Base-by-base conservation (phyloP, 2,329 filamentous ascomycete genomes). In the Ophiocordyceps sinensis region DNA sequence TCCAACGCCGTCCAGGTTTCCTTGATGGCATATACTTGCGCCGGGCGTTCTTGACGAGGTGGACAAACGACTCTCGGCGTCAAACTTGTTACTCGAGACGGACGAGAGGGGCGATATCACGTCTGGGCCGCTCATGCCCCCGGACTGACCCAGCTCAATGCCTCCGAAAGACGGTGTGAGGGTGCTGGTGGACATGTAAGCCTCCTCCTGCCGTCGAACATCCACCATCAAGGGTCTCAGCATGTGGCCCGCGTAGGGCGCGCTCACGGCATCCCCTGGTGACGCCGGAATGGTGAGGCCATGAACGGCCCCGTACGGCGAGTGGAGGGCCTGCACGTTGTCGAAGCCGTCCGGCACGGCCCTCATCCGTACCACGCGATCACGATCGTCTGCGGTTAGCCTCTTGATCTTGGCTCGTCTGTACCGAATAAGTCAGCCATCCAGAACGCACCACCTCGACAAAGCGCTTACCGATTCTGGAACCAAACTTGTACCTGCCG, bases 401-500 rank as follows among this genome's bases (percentile, higher is more conserved):
- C 79, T 70, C 68, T 83, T 83, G 54, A 82, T 81, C 57, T 83
- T 83, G 36, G 79, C 79, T 48, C 79, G 73, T 51, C 78, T 82
- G 39, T 26, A 23, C 8, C 19, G 14, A 39, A 50, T 43, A 46
- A 35, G 36, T 29, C 2, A 17, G 15, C 10, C 13, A 10, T 10
- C 14, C 15, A 17, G 6, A 7, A 3, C 13, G 15, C 5, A 35
- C 17, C 32, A 17, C n/a, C 32, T 15, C 15, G 23, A 26, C 32
- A n/a, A 7, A 29, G 36, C 10, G 55, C 71, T 52, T 73, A 94
- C 88, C 88, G 77, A 63, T 96, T 96, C 62, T 96, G 88, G 63
- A 96, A 96, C 89, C 88, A 96, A 39, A 96, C 88, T 61, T 96
- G 88, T 21, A 96, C 89, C 58, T 96, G 88, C 45, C 88, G 77